Conservation (phyloP, 2,329 filamentous ascomycete genomes). For the Pseudogymnoascus sp. region DNA sequence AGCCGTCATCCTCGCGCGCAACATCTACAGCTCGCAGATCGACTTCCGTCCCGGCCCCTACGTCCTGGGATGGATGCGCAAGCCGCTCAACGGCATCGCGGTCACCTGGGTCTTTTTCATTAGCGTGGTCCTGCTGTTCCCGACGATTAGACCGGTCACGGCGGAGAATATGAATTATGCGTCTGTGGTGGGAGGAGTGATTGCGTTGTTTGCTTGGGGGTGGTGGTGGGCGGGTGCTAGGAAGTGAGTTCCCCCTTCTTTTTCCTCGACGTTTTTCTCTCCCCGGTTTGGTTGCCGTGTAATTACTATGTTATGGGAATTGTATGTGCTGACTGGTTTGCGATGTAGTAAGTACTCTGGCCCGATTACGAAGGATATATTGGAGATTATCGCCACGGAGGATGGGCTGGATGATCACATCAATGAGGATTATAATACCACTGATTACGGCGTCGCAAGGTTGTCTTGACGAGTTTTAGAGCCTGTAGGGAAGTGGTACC, state of each 20-base stretch:
- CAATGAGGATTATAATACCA: not conserved
- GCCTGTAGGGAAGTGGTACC: not conserved
- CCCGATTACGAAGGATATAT: constrained; percentile 47
- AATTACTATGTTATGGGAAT: not conserved
- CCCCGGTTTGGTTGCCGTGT: not conserved
- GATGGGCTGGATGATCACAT: constrained; percentile 19
- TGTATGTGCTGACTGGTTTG: not conserved
- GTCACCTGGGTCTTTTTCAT: constrained; percentile 57
- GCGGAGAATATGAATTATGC: constrained; percentile 45
- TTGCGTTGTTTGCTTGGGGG: constrained; percentile 40
- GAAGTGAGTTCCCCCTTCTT: constrained; percentile 15
- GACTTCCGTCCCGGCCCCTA: constrained; percentile 40
- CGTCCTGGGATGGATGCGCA: constrained; percentile 48
- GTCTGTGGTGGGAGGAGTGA: constrained; percentile 37
- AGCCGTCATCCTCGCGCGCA: constrained; percentile 51
- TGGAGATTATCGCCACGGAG: constrained; percentile 34
- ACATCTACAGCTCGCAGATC: constrained; percentile 42
- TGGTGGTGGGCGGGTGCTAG: constrained; percentile 37
- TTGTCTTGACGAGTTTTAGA: not conserved
- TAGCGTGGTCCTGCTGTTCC: constrained; percentile 51
- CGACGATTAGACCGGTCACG: constrained; percentile 40
- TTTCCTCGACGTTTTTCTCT: not conserved
- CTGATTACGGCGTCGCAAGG: not conserved
- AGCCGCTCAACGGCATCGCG: constrained; percentile 46
- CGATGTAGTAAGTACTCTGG: constrained; percentile 46